Percentiles rank a stretch among this genome's conserved stretches.
These are phyloP conservation scores for Infundibulicybe gibba DNA, from an alignment of 768 basidiomycete genomes.

Conservation along the genomic window DNA sequence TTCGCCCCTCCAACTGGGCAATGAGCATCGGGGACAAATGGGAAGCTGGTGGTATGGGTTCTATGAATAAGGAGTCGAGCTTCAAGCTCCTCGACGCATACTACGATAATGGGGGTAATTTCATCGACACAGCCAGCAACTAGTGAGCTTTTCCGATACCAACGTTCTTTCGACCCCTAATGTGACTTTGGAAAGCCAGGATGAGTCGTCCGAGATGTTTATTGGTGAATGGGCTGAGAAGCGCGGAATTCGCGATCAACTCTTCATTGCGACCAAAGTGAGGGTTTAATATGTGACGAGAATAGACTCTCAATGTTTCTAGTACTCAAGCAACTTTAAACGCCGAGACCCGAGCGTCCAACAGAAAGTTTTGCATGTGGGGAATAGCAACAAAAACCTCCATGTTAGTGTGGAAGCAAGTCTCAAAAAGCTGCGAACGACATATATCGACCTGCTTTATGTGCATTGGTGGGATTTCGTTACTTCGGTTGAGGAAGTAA, in stretches of 20 bases:
- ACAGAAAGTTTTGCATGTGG: constrained; percentile 17
- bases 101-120: constrained; percentile 36
- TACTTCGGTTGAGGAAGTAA: constrained; percentile 51
- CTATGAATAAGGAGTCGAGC: constrained; percentile 30
- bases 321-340: constrained; percentile 15
- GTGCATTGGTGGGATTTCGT: constrained; percentile 48
- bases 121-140: constrained; percentile 37
- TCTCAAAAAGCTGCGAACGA: constrained; percentile 37
- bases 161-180: not conserved
- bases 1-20: constrained; percentile 43
- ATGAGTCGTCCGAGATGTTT: constrained; percentile 37
- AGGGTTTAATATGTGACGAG: not conserved
- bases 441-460: constrained; percentile 40
- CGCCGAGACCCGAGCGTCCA: constrained; percentile 5
- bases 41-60: constrained; percentile 19
- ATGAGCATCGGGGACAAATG: constrained; percentile 46
- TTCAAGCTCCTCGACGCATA: constrained; percentile 39
- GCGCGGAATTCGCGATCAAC: constrained; percentile 37
- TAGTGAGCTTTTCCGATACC: constrained; percentile 18
- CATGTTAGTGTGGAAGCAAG: constrained; percentile 31
- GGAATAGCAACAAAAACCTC: constrained; percentile 42
- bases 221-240: constrained; percentile 46
- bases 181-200: constrained; percentile 20
- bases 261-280: constrained; percentile 42
- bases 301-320: not conserved